Evolutionary conservation across 179 eudicot genomes (phyloP).

Genomic region (Gypsophila paniculata): DNA sequence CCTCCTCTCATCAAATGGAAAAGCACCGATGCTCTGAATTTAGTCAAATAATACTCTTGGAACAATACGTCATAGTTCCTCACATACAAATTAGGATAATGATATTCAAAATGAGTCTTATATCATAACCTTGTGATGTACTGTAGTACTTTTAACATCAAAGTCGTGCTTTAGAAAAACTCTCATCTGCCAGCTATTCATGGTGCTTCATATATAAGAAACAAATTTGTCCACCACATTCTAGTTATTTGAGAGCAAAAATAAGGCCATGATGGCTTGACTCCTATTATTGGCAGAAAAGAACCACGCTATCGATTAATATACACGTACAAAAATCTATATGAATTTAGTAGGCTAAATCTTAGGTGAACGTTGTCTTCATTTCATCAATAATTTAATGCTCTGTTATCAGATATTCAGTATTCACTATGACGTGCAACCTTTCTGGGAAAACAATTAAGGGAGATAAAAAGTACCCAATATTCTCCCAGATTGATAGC

Average conservation of each 20-base stretch:
- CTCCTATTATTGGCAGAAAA: not conserved
- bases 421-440: not conserved
- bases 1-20: not conserved
- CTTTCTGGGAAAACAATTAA: not conserved
- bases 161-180: too few relatives aligned
- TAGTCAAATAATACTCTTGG: not conserved
- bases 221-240: not conserved
- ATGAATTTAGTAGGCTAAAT: not conserved
- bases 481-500: slow-evolving; percentile 79
- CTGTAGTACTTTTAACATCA: too few relatives aligned
- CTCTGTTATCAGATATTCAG: too few relatives aligned
- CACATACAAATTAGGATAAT: not conserved
- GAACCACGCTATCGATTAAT: not conserved
- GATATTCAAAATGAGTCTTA: not conserved
- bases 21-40: not conserved
- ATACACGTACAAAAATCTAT: not conserved
- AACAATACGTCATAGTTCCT: not conserved
- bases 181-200: too few relatives aligned
- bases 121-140: too few relatives aligned
- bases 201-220: not conserved
- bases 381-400: not conserved
- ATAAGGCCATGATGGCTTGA: not conserved
- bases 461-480: slow-evolving; percentile 46
- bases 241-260: not conserved
- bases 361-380: not conserved